These are phyloP conservation scores for Penicillium decumbens DNA, from an alignment of 2,329 filamentous ascomycete species.

Conservation along the genomic window DNA sequence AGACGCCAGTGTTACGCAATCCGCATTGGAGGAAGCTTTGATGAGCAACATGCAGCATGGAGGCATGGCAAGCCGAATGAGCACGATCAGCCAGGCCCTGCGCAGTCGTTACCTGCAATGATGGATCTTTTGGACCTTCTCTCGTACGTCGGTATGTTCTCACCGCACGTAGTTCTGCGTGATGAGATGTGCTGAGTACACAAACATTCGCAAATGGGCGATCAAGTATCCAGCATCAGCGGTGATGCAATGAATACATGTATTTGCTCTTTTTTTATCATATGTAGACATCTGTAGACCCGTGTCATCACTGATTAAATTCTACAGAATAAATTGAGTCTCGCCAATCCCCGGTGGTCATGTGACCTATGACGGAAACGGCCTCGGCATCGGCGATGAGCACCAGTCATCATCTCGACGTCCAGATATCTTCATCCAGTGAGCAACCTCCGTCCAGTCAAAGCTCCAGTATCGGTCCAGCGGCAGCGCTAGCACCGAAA, in stretches of 20 bases:
- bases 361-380: conserved; percentile 4
- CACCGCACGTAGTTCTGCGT: background rate
- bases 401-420: conserved; percentile 6
- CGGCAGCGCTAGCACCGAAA: conserved; percentile 22
- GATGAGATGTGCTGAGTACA: background rate
- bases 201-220: background rate
- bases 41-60: conserved; percentile 59
- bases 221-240: background rate
- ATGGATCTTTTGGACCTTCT: background rate
- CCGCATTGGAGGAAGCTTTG: conserved; percentile 60
- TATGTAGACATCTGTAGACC: background rate
- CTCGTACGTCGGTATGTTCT: conserved; percentile 1
- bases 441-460: background rate
- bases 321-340: conserved; percentile 1
- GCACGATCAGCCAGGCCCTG: conserved; percentile 51
- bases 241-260: background rate
- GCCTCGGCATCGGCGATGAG: conserved; percentile 8
- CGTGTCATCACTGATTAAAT: conserved; percentile 2
- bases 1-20: conserved; percentile 62
- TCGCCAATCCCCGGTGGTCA: background rate
- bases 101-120: conserved; percentile 49
- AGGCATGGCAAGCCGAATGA: conserved; percentile 48
- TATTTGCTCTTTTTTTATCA: background rate
- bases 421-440: background rate
- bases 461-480: conserved; percentile 15